Evolutionary conservation across 495 filamentous ascomycete genomes (phyloP).

Genomic region (Cenococcum geophilum): DNA sequence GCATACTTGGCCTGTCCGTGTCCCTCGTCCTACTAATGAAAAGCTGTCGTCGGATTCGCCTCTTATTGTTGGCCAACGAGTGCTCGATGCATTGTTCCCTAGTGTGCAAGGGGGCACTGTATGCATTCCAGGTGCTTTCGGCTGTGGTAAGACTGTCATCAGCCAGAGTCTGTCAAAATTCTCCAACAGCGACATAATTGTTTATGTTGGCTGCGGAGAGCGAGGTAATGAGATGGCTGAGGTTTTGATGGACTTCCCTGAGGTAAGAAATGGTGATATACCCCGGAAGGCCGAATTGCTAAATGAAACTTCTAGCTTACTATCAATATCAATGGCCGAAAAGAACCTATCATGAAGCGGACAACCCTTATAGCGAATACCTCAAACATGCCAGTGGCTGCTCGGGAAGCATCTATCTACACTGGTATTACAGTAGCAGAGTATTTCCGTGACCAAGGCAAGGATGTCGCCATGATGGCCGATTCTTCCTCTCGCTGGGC

Average conservation of each 20-base stretch:
- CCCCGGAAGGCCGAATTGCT: neutral
- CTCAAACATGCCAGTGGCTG: conserved; percentile 99
- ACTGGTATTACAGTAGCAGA: conserved; percentile 97
- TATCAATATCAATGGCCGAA: conserved; percentile 82
- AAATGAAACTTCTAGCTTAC: conserved; percentile 53
- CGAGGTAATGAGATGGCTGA: conserved; percentile 99
- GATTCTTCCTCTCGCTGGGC: conserved; percentile 98
- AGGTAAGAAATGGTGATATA: conserved; percentile 42
- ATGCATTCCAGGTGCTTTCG: conserved; percentile 96
- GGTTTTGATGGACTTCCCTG: conserved; percentile 99
- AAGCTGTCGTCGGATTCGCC: conserved; percentile 81
- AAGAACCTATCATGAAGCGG: conserved; percentile 99
- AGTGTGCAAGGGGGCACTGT: conserved; percentile 96
- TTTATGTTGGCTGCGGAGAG: conserved; percentile 98
- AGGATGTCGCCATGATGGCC: conserved; percentile 99
- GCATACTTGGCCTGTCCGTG: conserved; percentile 99
- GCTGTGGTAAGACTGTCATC: conserved; percentile 99
- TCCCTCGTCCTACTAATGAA: conserved; percentile 82
- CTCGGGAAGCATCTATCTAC: conserved; percentile 98
- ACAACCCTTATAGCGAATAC: conserved; percentile 98
- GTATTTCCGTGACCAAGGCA: conserved; percentile 98
- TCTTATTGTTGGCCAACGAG: conserved; percentile 92
- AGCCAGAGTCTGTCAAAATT: conserved; percentile 97
- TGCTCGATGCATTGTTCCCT: conserved; percentile 96
- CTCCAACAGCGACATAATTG: conserved; percentile 98